Evolutionary conservation across 2,329 filamentous ascomycete species (phyloP).

Genomic region (Fusarium guadeloupense): DNA sequence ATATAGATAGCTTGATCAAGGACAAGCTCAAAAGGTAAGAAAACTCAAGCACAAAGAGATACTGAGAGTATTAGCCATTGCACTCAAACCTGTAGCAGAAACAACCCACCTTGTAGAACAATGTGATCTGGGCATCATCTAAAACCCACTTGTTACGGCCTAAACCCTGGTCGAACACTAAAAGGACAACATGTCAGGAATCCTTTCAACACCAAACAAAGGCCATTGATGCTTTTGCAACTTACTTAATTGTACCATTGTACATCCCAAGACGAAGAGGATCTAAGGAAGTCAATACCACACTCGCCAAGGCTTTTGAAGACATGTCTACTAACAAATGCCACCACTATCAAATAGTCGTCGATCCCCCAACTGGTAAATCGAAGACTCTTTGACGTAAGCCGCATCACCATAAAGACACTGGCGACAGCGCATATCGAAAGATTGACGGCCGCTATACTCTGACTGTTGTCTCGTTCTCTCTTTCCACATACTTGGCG

Average conservation of each 20-base stretch:
- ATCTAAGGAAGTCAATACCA: background rate
- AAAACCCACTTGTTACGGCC: background rate
- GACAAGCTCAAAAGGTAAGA: background rate
- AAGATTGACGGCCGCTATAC: background rate
- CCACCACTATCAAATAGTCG: background rate
- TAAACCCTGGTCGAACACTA: background rate
- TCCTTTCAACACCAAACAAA: background rate
- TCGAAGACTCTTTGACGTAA: background rate
- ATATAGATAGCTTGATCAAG: background rate
- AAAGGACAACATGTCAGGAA: background rate
- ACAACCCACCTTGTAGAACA: background rate
- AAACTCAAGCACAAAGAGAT: background rate
- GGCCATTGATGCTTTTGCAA: background rate
- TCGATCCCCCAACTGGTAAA: background rate
- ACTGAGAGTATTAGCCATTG: background rate
- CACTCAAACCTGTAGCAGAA: background rate
- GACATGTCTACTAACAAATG: background rate
- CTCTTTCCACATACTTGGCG: background rate
- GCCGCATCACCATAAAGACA: background rate
- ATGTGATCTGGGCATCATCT: background rate
- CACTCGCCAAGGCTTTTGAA: background rate
- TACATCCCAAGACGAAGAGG: background rate
- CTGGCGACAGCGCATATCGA: background rate
- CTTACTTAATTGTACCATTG: background rate
- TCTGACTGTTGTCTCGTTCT: background rate